Conservation (phyloP, 257 asterid species). For the Jaltomata sinuosa region DNA sequence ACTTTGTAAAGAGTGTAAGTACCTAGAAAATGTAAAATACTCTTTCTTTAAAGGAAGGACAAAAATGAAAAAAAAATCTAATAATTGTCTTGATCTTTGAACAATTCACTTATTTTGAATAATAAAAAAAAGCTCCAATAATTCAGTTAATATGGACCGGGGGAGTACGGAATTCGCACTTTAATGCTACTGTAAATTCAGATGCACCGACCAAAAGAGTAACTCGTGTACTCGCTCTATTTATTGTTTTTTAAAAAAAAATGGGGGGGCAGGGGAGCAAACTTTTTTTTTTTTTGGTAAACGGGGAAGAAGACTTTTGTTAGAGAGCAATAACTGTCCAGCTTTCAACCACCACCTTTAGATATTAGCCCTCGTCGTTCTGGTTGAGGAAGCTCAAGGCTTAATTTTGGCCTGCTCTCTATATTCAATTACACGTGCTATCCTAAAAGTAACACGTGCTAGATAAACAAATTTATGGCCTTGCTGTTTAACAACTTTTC, state of each 20-base stretch:
- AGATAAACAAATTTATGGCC: background rate
- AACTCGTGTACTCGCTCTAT: background rate
- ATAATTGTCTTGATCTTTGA: too few species aligned
- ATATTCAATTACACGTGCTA: background rate
- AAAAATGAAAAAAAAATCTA: too few species aligned
- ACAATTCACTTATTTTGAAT: too few species aligned
- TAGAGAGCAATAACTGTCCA: background rate
- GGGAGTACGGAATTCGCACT: background rate
- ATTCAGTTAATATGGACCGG: too few species aligned
- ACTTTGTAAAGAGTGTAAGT: too few species aligned
- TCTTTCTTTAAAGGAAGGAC: too few species aligned
- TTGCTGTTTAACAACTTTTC: background rate
- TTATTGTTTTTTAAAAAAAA: too few species aligned
- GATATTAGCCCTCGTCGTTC: background rate
- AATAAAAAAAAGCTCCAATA: too few species aligned
- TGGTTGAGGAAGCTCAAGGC: background rate
- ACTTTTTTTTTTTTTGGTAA: too few species aligned
- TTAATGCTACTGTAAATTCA: background rate
- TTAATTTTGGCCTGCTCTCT: background rate
- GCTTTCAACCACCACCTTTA: slow-evolving; percentile 10
- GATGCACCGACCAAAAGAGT: background rate
- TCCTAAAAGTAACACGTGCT: background rate
- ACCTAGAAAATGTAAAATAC: too few species aligned
- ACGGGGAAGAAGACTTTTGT: background rate
- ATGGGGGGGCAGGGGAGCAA: too few species aligned